Percentiles rank a stretch among this genome's conserved stretches.
Conservation (phyloP, 208 protist genomes). For the Trypanosoma avium region DNA sequence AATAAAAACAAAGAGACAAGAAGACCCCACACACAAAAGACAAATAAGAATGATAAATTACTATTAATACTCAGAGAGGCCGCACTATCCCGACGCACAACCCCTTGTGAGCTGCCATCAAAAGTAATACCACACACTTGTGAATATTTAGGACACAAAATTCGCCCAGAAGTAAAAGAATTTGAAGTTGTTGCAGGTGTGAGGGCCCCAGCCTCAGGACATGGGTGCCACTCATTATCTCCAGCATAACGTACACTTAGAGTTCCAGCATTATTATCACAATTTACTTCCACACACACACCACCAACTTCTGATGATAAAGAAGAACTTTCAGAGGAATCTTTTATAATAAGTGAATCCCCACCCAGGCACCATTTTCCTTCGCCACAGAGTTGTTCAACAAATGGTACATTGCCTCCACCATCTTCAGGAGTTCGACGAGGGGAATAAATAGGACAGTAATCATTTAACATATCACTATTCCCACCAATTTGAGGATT, state of each 20-base stretch:
- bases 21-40: no score
- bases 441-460: not conserved
- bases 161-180: not conserved
- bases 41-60: no score
- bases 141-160: slow-evolving; percentile 3
- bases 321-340: not conserved
- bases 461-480: not conserved
- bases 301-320: not conserved
- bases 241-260: not conserved
- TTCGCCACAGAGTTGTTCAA: not conserved
- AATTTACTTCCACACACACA: slow-evolving; percentile 8
- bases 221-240: not conserved
- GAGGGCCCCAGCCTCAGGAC: not conserved
- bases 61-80: no score
- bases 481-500: not conserved
- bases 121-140: no score
- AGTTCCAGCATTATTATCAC: not conserved
- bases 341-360: not conserved
- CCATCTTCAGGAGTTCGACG: not conserved
- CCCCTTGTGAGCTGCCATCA: no score
- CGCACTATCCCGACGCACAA: no score
- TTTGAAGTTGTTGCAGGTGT: not conserved
- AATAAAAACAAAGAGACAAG: no score
- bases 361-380: slow-evolving; percentile 1
- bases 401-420: not conserved